Evolutionary conservation across 129 eudicot genomes (phyloP), one percentile per base, ranked within the genome.

Genomic region (Kitagawia praeruptora): DNA sequence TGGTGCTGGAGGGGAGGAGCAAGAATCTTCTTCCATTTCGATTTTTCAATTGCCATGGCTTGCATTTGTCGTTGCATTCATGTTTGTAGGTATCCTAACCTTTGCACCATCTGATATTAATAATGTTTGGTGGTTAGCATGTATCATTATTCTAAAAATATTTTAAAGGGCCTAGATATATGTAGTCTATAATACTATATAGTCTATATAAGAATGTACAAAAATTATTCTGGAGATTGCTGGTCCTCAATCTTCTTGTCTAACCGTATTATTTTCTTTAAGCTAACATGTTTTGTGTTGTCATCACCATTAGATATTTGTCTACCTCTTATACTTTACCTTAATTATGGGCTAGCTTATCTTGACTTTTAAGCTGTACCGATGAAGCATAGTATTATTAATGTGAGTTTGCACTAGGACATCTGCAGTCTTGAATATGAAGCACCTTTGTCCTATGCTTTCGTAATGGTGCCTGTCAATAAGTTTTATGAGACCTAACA

Each of bases 1-100:
- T 80, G 99, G 99, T 75, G 99, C 97, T 78, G 99, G 99, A 82
- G 99, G 99, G 76, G 99, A 96, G 88, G 99, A 96, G 80, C 99
- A 96, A 85, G 83, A 82, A 72, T 83, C 95, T 75, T 87, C 92
- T 54, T 81, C 95, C 47, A 90, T 96, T 79, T 91, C 99, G 37
- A 74, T 90, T 79, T 84, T 85, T 69, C 96, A 88, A 41, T 67
- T 92, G 75, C 99, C 94, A 41, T 96, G 93, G 95, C 85, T 96
- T 75, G 97, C 95, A n/a, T 82, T 85, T 85, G 89, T 83, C 51
- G 93, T 95, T 87, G 96, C 90, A 11, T 79, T 95, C 87, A 84
- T 92, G 99, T 95, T 95, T 95, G 99, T 95, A 95, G 99, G 99
- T 95, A 92, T 89, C 96, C 85, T 85, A 85, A 82, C 89, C 91